These are phyloP conservation scores for Aspergillus nidulans DNA, from an alignment of 495 filamentous ascomycete genomes.

Conservation along the genomic window DNA sequence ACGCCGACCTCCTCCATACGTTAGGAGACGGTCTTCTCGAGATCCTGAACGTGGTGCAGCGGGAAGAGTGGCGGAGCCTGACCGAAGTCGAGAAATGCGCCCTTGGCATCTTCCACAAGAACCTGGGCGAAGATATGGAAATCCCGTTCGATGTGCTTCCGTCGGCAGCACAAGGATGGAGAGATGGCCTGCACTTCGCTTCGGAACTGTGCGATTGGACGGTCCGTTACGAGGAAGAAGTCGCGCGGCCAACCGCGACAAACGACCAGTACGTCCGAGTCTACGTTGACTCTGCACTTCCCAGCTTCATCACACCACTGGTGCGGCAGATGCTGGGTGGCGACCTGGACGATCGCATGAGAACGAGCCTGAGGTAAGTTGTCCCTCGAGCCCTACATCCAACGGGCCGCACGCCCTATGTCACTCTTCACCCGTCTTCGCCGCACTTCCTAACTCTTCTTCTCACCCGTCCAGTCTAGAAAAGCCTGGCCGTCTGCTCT, in stretches of 20 bases:
- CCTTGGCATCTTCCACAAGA: constrained; percentile 34
- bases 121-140: constrained; percentile 37
- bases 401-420: no score
- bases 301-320: constrained; percentile 9
- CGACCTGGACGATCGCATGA: constrained; percentile 25
- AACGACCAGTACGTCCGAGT: constrained; percentile 28
- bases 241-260: constrained; percentile 22
- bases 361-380: constrained; percentile 21
- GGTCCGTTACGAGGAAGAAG: constrained; percentile 39
- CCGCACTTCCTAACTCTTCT: no score
- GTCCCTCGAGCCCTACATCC: background rate
- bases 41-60: constrained; percentile 25
- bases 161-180: constrained; percentile 34
- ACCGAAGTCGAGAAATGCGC: constrained; percentile 41
- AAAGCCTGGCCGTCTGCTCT: no score
- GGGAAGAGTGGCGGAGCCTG: constrained; percentile 41
- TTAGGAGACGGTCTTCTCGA: constrained; percentile 37
- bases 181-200: constrained; percentile 51
- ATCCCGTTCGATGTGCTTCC: constrained; percentile 29
- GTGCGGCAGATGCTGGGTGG: constrained; percentile 23
- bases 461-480: no score
- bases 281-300: constrained; percentile 27
- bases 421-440: no score
- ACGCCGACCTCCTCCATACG: constrained; percentile 44
- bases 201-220: constrained; percentile 49